Evolutionary conservation across 2,329 filamentous ascomycete species (phyloP), one percentile per base, ranked within the genome.

Genomic region (Exophiala aquamarina): DNA sequence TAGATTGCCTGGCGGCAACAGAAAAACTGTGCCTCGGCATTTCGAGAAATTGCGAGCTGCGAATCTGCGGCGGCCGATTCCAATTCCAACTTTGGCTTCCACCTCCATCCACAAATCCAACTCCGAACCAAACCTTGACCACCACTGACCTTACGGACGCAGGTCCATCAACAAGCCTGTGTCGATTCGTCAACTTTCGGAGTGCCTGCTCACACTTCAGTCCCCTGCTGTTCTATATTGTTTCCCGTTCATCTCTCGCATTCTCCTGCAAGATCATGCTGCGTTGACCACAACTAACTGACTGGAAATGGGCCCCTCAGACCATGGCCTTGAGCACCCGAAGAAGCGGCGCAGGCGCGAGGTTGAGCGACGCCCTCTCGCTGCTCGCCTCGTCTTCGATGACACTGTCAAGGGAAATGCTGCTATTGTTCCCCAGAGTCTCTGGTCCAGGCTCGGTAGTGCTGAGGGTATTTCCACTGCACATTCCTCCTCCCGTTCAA

Each of bases 401-500:
- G 87, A 90, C 63, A 85, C 87, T 66, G 77, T 95, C 60, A 88
- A 86, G 69, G 89, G 88, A 43, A 89, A 95, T 63, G 78, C 91
- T 52, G 93, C 90, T 54, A 80, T 93, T 55, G 70, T 97, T 43
- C 95, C 92, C 10, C 85, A 89, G 61, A 89, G 95, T 66, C 76
- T 98, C 41, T 89, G 91, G 61, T 75, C 78, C 37, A 87, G 94
- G 63, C 77, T 97, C 41, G 81, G 59, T 62, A 78, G 59, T 68
- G 70, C 57, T 61, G 73, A 58, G 57, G 59, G 78, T 74, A 59
- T 59, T 57, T 11, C n/a, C n/a, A n/a, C n/a, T n/a, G n/a, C 6
- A 26, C 23, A 57, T n/a, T 38, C 15, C 18, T 40, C 14, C 40
- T 23, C 42, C 26, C 17, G 6, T 35, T 41, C 38, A 54, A 50